A percentile compares a stretch with the other conserved stretches of the same genome.
Conservation (phyloP, 306 rosid genomes). For the Notholithocarpus densiflorus region DNA sequence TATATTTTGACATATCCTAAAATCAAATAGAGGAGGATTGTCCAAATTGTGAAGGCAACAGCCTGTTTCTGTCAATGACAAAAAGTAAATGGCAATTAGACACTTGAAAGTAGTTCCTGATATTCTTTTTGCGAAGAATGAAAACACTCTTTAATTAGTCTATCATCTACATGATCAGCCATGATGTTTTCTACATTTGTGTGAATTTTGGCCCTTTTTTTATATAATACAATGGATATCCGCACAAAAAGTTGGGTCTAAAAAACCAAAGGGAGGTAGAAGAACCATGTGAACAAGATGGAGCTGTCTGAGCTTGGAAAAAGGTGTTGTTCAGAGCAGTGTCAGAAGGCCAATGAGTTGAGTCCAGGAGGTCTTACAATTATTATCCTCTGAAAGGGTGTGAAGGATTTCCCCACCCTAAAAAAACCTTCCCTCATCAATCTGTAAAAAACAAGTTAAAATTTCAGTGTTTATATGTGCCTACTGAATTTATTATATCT, state of each 20-base stretch:
- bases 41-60: too few species aligned
- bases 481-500: neutral
- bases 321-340: slow-evolving; percentile 16
- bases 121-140: neutral
- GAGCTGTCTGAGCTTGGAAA: neutral
- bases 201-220: neutral
- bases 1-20: too few species aligned
- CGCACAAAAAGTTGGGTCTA: too few species aligned
- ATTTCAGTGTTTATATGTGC: neutral
- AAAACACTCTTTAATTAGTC: neutral
- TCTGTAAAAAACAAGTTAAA: slow-evolving; percentile 31
- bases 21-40: too few species aligned
- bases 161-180: neutral
- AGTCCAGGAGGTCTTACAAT: slow-evolving; percentile 8
- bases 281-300: slow-evolving; percentile 2
- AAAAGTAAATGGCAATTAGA: too few species aligned
- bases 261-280: slow-evolving; percentile 1
- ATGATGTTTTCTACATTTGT: neutral
- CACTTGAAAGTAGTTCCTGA: too few species aligned
- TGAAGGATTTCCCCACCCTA: neutral
- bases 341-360: neutral
- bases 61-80: too few species aligned
- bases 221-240: too few species aligned
- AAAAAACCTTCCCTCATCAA: slow-evolving; percentile 11
- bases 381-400: slow-evolving; percentile 14